phyloP scores from a whole-genome alignment of 306 rosid species.

The Acacia crassicarpa region DNA sequence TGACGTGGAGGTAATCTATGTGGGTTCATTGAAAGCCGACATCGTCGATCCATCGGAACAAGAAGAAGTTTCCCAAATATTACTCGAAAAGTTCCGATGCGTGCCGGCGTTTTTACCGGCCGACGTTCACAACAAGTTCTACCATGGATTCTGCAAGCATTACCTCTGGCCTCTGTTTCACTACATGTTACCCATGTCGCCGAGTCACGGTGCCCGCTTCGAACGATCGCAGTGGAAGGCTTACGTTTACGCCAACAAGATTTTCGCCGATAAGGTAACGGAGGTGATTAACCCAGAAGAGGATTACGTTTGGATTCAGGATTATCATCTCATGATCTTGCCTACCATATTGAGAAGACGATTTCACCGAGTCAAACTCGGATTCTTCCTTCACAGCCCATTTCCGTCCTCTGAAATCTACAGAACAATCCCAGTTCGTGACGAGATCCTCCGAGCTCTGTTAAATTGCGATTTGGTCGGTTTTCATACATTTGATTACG shows the following conservation, averaged over 20 bases:
- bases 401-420: conserved; percentile 71
- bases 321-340: conserved; percentile 71
- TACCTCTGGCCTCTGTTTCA: conserved; percentile 83
- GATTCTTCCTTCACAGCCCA: conserved; percentile 64
- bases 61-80: conserved; percentile 48
- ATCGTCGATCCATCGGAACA: conserved; percentile 55
- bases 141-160: conserved; percentile 83
- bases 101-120: conserved; percentile 56
- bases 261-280: conserved; percentile 64
- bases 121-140: conserved; percentile 40
- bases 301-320: conserved; percentile 77
- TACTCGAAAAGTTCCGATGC: conserved; percentile 53
- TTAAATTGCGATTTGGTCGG: conserved; percentile 74
- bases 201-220: conserved; percentile 54
- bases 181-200: conserved; percentile 71
- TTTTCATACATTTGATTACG: conserved; percentile 75
- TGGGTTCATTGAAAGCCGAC: conserved; percentile 58
- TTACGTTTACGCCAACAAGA: conserved; percentile 58
- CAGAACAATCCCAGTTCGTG: conserved; percentile 58
- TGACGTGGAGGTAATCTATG: conserved; percentile 56
- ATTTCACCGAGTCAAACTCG: conserved; percentile 54
- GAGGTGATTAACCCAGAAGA: conserved; percentile 61
- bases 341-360: conserved; percentile 62
- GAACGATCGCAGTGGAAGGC: conserved; percentile 60
- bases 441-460: conserved; percentile 53